Conservation (phyloP, 2,329 filamentous ascomycete species). For the Diaporthe helianthi region DNA sequence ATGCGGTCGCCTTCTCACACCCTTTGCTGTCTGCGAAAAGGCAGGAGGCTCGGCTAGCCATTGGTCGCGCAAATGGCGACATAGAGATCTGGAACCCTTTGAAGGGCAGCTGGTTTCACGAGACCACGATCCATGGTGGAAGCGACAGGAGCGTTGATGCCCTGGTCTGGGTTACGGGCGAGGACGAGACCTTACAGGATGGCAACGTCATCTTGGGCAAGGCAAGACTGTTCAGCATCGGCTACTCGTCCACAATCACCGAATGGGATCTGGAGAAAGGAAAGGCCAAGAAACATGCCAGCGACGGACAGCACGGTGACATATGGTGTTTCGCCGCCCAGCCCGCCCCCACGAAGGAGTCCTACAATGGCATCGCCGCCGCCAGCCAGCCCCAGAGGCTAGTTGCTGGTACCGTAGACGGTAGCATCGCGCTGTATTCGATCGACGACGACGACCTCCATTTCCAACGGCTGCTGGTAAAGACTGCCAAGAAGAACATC, state of each 20-base stretch:
- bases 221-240: conserved; percentile 92
- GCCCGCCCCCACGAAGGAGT: conserved; percentile 59
- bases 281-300: conserved; percentile 79
- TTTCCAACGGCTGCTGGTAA: conserved; percentile 77
- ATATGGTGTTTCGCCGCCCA: conserved; percentile 96
- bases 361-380: conserved; percentile 38
- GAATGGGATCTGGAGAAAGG: conserved; percentile 93
- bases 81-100: conserved; percentile 98
- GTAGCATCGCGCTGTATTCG: conserved; percentile 85
- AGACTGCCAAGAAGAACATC: conserved; percentile 82
- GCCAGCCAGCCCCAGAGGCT: conserved; percentile 59
- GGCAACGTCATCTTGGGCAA: conserved; percentile 71
- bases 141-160: conserved; percentile 89
- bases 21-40: conserved; percentile 57
- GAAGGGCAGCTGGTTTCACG: conserved; percentile 85
- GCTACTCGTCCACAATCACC: conserved; percentile 88
- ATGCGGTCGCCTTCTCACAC: conserved; percentile 93
- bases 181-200: conserved; percentile 71
- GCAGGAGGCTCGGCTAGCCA: conserved; percentile 72
- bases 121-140: conserved; percentile 83
- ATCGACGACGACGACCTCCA: conserved; percentile 84
- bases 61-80: conserved; percentile 92
- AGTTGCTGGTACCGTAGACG: conserved; percentile 88
- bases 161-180: conserved; percentile 88
- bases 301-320: conserved; percentile 91